Evolutionary conservation across 352 stramenopile genomes (phyloP).

Genomic region (Pythium scleroteichum): DNA sequence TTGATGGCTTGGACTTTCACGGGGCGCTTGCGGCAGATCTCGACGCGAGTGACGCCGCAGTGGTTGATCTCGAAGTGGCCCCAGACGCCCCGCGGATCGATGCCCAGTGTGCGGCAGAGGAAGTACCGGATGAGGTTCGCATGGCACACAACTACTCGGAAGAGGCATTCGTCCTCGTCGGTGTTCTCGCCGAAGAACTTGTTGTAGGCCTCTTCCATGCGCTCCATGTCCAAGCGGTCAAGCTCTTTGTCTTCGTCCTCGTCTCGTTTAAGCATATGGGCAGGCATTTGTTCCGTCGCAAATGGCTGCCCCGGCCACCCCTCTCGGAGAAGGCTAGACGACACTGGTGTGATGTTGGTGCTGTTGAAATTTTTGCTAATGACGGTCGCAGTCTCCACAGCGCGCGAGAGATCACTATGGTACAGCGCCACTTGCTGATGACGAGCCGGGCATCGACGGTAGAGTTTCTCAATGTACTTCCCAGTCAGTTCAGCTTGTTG

Average conservation of each 20-base stretch:
- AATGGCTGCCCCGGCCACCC: conserved; percentile 76
- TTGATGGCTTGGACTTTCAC: conserved; percentile 80
- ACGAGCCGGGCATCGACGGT: conserved; percentile 52
- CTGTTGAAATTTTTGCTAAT: conserved; percentile 55
- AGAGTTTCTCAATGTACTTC: conserved; percentile 61
- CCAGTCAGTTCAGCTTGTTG: conserved; percentile 73
- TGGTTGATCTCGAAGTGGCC: conserved; percentile 88
- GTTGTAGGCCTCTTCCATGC: conserved; percentile 68
- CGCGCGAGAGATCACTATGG: conserved; percentile 77
- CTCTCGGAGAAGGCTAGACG: conserved; percentile 55
- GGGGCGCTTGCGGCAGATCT: conserved; percentile 62
- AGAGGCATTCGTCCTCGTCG: conserved; percentile 51
- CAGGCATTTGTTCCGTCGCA: conserved; percentile 33
- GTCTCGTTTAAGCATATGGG: conserved; percentile 15
- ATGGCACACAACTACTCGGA: conserved; percentile 79
- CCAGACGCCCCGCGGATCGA: conserved; percentile 60
- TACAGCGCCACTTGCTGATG: conserved; percentile 58
- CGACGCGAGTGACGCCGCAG: conserved; percentile 77
- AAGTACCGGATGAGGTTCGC: conserved; percentile 86
- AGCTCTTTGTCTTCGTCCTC: conserved; percentile 32
- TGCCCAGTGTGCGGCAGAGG: conserved; percentile 68
- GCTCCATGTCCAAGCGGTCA: conserved; percentile 44
- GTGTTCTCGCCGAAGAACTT: conserved; percentile 41
- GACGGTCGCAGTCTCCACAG: conserved; percentile 69
- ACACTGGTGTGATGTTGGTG: conserved; percentile 35